Evolutionary conservation across 2,329 filamentous ascomycete genomes (phyloP), one percentile per base, ranked within the genome.

Genomic region (Trichoderma sp.): DNA sequence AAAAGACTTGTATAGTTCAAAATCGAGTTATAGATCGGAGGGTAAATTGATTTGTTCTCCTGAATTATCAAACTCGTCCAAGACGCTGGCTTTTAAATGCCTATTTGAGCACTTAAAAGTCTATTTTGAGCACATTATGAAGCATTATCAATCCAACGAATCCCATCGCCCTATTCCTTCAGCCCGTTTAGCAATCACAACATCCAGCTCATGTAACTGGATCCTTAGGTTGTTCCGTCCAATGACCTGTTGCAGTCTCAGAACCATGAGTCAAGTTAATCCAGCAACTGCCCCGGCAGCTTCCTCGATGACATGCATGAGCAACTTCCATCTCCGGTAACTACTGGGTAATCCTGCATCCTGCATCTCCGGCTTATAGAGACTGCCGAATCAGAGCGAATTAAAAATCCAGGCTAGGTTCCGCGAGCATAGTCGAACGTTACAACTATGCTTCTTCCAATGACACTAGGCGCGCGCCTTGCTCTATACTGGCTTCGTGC

Each of bases 301-400:
- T 47, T 5, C 37, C 58, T 13, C 24, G 13, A 31, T 14, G 31
- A 0, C 10, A 14, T 13, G 10, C 19, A 61, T n/a, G 11, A 43
- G 37, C 37, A 61, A 47, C n/a, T 33, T 40, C 40, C 13, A 33
- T 10, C 27, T 47, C 19, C 4, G 59, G 29, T 21, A 27, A 43
- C 10, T 14, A 3, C 11, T 13, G 13, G 33, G 33, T 35, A 7
- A 10, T 33, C 21, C n/a, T 14, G 24, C 19, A n/a, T 13, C 31
- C 19, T 35, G 16, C 29, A 62, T 35, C 16, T 31, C n/a, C 19
- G 35, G 14, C 16, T 43, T 14, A 27, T 13, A 61, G 19, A 52
- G 29, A 24, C 47, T n/a, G 43, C 43, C 59, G 59, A 62, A 62
- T 62, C 43, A 52, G 43, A 62, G 59, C 59, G 59, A 62, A 24